phyloP scores from a whole-genome alignment of 2,329 filamentous ascomycete genomes.

The Paracorniculantispora psalliotae region DNA sequence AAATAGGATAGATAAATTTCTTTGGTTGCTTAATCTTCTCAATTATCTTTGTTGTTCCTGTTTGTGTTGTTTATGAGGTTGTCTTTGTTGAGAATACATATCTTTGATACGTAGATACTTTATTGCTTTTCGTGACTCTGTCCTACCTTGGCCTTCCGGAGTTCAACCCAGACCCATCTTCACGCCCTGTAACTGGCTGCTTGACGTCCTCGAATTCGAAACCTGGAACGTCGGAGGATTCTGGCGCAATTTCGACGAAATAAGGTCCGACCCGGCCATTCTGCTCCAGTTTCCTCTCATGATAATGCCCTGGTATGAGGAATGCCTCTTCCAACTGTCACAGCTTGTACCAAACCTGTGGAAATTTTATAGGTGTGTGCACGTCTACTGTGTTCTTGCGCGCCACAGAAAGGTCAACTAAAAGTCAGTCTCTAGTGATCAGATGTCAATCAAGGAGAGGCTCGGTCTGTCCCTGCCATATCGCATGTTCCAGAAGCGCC shows the following conservation, averaged over 20 bases:
- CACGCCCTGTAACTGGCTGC: slow-evolving; percentile 4
- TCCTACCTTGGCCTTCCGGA: too few relatives aligned
- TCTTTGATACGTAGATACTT: too few relatives aligned
- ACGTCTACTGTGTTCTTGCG: not conserved
- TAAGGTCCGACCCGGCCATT: slow-evolving; percentile 6
- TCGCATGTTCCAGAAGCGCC: not conserved
- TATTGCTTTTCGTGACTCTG: too few relatives aligned
- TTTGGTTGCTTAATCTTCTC: too few relatives aligned
- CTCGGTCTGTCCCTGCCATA: not conserved
- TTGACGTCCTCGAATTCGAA: not conserved
- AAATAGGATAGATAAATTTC: too few relatives aligned
- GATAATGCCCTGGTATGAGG: not conserved
- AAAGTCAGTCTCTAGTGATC: not conserved
- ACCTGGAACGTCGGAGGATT: not conserved
- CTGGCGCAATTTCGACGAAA: not conserved
- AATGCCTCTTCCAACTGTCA: not conserved
- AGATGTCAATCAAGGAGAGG: not conserved
- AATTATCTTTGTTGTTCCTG: too few relatives aligned
- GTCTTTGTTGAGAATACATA: too few relatives aligned
- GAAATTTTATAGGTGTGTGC: not conserved
- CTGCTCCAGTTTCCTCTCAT: not conserved
- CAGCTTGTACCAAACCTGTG: not conserved
- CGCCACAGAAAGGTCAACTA: not conserved
- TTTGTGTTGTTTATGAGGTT: too few relatives aligned
- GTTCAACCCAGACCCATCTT: too few relatives aligned